Conservation (phyloP, 2,329 filamentous ascomycete genomes). For the Epichloe elymi region DNA sequence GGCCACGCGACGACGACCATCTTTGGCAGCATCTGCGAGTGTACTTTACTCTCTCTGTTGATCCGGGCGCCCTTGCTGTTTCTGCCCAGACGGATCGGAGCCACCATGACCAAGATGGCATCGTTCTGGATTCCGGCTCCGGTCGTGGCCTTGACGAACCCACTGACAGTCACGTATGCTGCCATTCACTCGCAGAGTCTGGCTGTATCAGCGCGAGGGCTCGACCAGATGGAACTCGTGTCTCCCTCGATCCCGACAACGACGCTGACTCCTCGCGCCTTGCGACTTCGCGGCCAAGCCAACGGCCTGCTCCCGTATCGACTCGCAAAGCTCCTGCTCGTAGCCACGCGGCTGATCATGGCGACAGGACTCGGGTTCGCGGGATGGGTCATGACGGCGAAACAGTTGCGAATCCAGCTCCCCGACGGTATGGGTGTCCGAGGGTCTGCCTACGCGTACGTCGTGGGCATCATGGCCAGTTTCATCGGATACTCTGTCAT, state of each 20-base stretch:
- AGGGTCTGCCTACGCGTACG: constrained; percentile 86
- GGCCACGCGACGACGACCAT: constrained; percentile 72
- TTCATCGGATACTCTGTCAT: constrained; percentile 92
- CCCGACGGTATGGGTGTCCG: constrained; percentile 42
- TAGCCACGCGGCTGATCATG: constrained; percentile 85
- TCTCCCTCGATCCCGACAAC: constrained; percentile 61
- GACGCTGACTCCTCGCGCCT: constrained; percentile 46
- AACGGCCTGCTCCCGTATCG: constrained; percentile 69
- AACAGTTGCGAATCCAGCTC: constrained; percentile 52
- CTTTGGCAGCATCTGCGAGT: constrained; percentile 85
- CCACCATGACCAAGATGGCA: constrained; percentile 56
- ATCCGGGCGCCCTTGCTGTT: constrained; percentile 77
- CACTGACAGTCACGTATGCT: constrained; percentile 80
- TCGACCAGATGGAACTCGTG: constrained; percentile 74
- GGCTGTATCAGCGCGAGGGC: constrained; percentile 59
- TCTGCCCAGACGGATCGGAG: constrained; percentile 56
- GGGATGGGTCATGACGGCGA: constrained; percentile 90
- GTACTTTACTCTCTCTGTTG: constrained; percentile 65
- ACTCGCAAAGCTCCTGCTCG: constrained; percentile 79
- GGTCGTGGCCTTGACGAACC: constrained; percentile 76
- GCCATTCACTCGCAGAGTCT: constrained; percentile 87
- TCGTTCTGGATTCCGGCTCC: constrained; percentile 77
- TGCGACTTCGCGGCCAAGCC: constrained; percentile 28
- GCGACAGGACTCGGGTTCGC: constrained; percentile 80
- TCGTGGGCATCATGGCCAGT: constrained; percentile 82